These are phyloP conservation scores for Botrytis paeoniae DNA, from an alignment of 2,329 filamentous ascomycete species.

Conservation along the genomic window DNA sequence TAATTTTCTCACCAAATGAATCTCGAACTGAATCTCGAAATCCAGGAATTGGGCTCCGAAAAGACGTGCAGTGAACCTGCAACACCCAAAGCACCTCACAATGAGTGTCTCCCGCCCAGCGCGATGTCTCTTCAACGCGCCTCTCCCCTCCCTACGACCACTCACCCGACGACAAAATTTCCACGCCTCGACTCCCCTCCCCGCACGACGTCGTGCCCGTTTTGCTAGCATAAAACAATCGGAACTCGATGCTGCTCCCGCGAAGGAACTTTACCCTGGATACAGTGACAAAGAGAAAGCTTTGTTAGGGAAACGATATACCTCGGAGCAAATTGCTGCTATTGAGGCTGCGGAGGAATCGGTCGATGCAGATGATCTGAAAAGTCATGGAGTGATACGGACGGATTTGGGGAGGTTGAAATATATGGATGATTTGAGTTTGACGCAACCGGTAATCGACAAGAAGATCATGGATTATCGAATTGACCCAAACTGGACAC, in stretches of 20 bases:
- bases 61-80: slow-evolving; percentile 24
- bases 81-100: slow-evolving; percentile 20
- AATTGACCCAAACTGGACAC: slow-evolving; percentile 42
- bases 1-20: slow-evolving; percentile 14
- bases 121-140: slow-evolving; percentile 50
- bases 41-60: slow-evolving; percentile 29
- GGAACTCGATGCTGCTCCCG: slow-evolving; percentile 34
- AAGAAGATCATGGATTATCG: slow-evolving; percentile 50
- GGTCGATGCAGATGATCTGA: slow-evolving; percentile 71
- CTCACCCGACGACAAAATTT: slow-evolving; percentile 48
- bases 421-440: slow-evolving; percentile 81
- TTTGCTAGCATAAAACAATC: slow-evolving; percentile 41
- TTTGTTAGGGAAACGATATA: slow-evolving; percentile 65
- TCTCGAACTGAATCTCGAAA: slow-evolving; percentile 11
- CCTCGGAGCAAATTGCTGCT: slow-evolving; percentile 74
- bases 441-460: slow-evolving; percentile 75
- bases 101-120: slow-evolving; percentile 50
- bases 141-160: slow-evolving; percentile 40
- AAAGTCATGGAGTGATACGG: slow-evolving; percentile 68
- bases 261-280: slow-evolving; percentile 51
- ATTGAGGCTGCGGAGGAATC: slow-evolving; percentile 77
- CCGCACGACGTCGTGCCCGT: slow-evolving; percentile 41
- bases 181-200: slow-evolving; percentile 43
- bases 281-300: slow-evolving; percentile 67
- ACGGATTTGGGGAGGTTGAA: slow-evolving; percentile 68